Base-by-base conservation (phyloP, 352 stramenopile genomes). In the Phytophthora aleatoria region DNA sequence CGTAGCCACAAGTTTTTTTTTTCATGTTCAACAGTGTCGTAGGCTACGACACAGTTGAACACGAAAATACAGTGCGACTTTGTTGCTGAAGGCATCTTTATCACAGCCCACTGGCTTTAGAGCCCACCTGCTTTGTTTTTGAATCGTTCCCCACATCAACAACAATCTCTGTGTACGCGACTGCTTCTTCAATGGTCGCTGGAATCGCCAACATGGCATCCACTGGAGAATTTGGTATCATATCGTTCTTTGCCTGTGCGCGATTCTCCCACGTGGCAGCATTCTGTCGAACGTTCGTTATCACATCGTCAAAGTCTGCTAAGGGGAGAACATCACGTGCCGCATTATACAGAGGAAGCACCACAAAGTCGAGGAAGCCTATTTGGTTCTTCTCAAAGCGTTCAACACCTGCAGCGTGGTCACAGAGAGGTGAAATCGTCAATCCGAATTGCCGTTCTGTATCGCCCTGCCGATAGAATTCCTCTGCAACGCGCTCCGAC, bases 401-500 rank as follows among this genome's bases (percentile, higher is more conserved):
- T 38, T 64, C 61, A 30, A 59, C 68, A 52, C 61, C 62, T 20
- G 56, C 69, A 31, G 55, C 61, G 15, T 80, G 84, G 33, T 92
- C 81, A 41, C 80, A 91, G 1, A 92, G 70, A 24, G 84, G 84
- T 30, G 84, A 91, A 43, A 92, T 64, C 5, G 76, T 57, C 61
- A 91, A 41, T 11, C 61, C 52, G 55, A 87, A 84, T 51, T 90
- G 74, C 10, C 66, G 67, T 61, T 92, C 84, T 0, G 73, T 74
- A 50, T 92, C 84, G 13, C 84, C 84, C 48, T 92, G 84, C 0
- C 67, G 61, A 54, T 81, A 91, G 47, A 92, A 92, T 67, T 92
- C 82, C 20, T 92, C 82, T 1, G 70, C 57, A 5, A 92, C 75
- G 33, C 76, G 81, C 62, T 76, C 74, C 15, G 82, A 87, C 84